phyloP scores from a whole-genome alignment of 768 basidiomycete genomes.

The Wakefieldia striispora region DNA sequence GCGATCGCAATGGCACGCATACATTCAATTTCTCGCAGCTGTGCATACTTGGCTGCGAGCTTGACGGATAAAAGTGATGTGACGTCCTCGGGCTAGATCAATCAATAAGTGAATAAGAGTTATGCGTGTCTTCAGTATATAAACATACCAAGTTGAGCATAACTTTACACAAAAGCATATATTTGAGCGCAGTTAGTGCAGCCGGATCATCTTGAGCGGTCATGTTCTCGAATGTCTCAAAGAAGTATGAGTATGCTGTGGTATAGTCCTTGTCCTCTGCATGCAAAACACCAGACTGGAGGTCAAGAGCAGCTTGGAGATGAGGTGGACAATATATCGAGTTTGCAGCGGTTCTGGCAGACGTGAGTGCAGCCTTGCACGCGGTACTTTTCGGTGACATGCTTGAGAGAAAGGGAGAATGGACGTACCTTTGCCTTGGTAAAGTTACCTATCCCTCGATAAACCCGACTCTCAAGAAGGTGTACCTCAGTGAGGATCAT shows the following conservation, averaged over 20 bases:
- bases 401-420: neutral
- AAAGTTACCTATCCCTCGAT: slow-evolving; percentile 85
- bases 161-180: slow-evolving; percentile 97
- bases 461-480: slow-evolving; percentile 87
- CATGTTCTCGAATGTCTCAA: slow-evolving; percentile 92
- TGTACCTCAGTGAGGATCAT: slow-evolving; percentile 97
- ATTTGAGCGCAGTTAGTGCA: slow-evolving; percentile 87
- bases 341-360: slow-evolving; percentile 90
- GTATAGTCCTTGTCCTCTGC: slow-evolving; percentile 98
- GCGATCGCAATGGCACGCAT: slow-evolving; percentile 95
- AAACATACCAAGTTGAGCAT: slow-evolving; percentile 88
- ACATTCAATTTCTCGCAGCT: slow-evolving; percentile 85
- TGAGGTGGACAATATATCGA: slow-evolving; percentile 89
- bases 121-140: neutral
- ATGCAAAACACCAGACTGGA: slow-evolving; percentile 80
- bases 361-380: slow-evolving; percentile 76
- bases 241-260: slow-evolving; percentile 96
- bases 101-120: neutral
- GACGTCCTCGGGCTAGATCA: slow-evolving; percentile 84
- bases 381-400: neutral
- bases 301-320: slow-evolving; percentile 58
- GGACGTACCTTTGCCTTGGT: slow-evolving; percentile 78
- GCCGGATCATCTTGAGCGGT: slow-evolving; percentile 70
- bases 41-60: slow-evolving; percentile 83
- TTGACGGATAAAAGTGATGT: slow-evolving; percentile 83